Conservation (phyloP, 768 basidiomycete species). For the Sistotremastrum niveocremeum region DNA sequence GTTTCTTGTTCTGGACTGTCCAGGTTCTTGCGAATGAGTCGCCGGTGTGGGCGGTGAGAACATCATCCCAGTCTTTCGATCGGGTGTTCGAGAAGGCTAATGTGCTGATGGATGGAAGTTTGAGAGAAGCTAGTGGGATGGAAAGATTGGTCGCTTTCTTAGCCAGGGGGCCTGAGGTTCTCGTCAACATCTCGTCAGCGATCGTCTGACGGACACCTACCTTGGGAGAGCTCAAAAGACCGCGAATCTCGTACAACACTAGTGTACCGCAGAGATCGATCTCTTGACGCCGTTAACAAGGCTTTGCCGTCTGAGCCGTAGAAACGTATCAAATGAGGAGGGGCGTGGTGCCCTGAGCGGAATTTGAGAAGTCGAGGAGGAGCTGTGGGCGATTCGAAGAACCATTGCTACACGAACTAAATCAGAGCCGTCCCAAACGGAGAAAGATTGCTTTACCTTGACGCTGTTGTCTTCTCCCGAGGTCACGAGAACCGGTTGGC, state of each 20-base stretch:
- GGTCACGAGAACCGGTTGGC: slow-evolving; percentile 82
- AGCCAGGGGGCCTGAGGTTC: slow-evolving; percentile 53
- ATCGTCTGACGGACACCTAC: slow-evolving; percentile 21
- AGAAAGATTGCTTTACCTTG: slow-evolving; percentile 40
- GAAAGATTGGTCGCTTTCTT: slow-evolving; percentile 71
- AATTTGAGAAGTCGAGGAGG: slow-evolving; percentile 82
- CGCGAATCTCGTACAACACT: slow-evolving; percentile 92
- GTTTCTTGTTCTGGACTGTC: slow-evolving; percentile 68
- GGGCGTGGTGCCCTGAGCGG: slow-evolving; percentile 82
- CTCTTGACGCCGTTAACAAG: slow-evolving; percentile 75
- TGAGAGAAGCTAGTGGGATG: slow-evolving; percentile 68
- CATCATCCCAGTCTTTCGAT: slow-evolving; percentile 95
- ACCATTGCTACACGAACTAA: slow-evolving; percentile 70
- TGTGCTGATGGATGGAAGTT: slow-evolving; percentile 68
- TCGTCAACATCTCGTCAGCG: neutral
- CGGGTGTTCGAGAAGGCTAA: slow-evolving; percentile 69
- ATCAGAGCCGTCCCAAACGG: neutral
- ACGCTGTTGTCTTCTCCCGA: slow-evolving; percentile 92
- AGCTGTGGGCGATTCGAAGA: slow-evolving; percentile 83
- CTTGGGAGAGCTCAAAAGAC: slow-evolving; percentile 91
- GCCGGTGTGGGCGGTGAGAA: slow-evolving; percentile 79
- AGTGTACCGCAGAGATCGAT: slow-evolving; percentile 79
- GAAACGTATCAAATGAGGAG: slow-evolving; percentile 85
- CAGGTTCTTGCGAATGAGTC: slow-evolving; percentile 78
- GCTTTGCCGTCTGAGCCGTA: slow-evolving; percentile 98